phyloP scores from a whole-genome alignment of 2,329 filamentous ascomycete species.

The Pseudocercospora musae region DNA sequence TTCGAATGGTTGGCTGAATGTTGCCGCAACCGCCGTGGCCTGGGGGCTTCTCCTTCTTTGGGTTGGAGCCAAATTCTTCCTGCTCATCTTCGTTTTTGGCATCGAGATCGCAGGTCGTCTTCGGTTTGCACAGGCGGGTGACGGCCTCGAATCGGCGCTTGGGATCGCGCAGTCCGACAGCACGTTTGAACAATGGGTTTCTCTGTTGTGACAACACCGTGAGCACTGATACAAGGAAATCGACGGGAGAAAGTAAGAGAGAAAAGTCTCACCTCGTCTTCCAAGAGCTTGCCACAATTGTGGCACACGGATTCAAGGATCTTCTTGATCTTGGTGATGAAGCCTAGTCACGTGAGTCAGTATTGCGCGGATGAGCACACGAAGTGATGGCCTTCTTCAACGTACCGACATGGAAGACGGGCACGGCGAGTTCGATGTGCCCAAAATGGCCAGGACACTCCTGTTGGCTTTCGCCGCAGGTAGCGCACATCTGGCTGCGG shows the following conservation, averaged over 20 bases:
- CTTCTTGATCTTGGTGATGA: constrained; percentile 99
- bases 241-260: constrained; percentile 13
- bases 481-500: constrained; percentile 90
- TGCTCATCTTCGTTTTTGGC: constrained; percentile 66
- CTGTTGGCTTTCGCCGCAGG: constrained; percentile 91
- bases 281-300: constrained; percentile 96
- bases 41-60: constrained; percentile 50
- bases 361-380: not conserved
- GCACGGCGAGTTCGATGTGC: constrained; percentile 94
- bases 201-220: constrained; percentile 56
- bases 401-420: constrained; percentile 81
- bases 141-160: constrained; percentile 92
- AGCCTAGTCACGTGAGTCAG: constrained; percentile 57
- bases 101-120: constrained; percentile 79
- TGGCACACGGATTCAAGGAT: constrained; percentile 98
- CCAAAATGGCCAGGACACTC: constrained; percentile 98
- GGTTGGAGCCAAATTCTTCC: constrained; percentile 64
- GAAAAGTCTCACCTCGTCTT: constrained; percentile 88
- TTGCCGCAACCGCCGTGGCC: constrained; percentile 92
- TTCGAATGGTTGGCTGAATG: constrained; percentile 79
- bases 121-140: constrained; percentile 88
- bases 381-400: constrained; percentile 17
- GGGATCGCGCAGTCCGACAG: constrained; percentile 80
- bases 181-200: constrained; percentile 78
- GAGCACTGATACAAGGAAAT: constrained; percentile 41